Percentiles rank a stretch among this genome's conserved stretches.
These are phyloP conservation scores for Penicillium lagena DNA, from an alignment of 495 filamentous ascomycete genomes.

Conservation along the genomic window DNA sequence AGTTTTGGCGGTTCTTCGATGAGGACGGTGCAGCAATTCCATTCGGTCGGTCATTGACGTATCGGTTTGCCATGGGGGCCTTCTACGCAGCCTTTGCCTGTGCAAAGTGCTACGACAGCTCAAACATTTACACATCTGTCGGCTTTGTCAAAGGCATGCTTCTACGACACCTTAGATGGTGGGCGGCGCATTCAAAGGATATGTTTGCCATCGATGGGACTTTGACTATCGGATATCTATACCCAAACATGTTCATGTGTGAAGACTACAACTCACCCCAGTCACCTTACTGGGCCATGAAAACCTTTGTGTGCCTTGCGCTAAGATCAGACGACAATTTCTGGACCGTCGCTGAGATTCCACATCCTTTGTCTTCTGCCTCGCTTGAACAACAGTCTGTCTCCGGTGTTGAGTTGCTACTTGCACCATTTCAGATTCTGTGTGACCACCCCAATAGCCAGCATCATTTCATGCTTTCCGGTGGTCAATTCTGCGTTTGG, in stretches of 20 bases:
- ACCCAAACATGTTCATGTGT: conserved; percentile 69
- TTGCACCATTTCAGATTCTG: conserved; percentile 44
- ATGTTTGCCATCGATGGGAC: conserved; percentile 46
- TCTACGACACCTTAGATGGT: conserved; percentile 64
- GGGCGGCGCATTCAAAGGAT: conserved; percentile 61
- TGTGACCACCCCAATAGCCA: conserved; percentile 18
- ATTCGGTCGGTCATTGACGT: conserved; percentile 64
- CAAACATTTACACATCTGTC: conserved; percentile 50
- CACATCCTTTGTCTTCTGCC: too few relatives aligned
- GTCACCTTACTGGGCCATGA: conserved; percentile 64
- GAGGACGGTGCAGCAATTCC: conserved; percentile 39
- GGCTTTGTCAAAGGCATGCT: conserved; percentile 69
- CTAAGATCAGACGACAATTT: conserved; percentile 58
- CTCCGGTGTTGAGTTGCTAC: conserved; percentile 22
- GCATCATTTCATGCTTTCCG: conserved; percentile 14
- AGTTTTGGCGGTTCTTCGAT: conserved; percentile 60
- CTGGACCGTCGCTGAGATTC: conserved; percentile 48
- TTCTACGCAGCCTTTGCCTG: conserved; percentile 69
- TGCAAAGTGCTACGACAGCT: conserved; percentile 40
- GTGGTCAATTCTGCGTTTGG: conserved; percentile 8
- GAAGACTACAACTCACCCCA: conserved; percentile 72
- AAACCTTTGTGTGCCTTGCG: conserved; percentile 62
- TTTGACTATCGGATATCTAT: conserved; percentile 64
- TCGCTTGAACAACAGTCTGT: too few relatives aligned
- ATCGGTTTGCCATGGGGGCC: conserved; percentile 67